A percentile compares a stretch with the other conserved stretches of the same genome.
Conservation (phyloP, 768 basidiomycete species). For the Boletus reticulatus region DNA sequence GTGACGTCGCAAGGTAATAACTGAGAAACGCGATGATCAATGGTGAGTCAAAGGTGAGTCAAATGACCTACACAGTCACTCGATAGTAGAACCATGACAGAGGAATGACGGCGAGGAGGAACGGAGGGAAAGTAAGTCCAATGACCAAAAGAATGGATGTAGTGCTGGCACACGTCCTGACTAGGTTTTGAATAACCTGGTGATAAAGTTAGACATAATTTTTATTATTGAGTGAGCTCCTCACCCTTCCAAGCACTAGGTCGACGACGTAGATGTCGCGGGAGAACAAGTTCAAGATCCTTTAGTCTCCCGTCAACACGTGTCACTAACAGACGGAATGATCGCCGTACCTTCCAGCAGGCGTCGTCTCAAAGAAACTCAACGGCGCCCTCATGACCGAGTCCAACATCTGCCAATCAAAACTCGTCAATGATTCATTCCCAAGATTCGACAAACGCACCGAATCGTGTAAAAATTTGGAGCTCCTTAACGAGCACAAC, state of each 20-base stretch:
- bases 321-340: not conserved
- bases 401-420: constrained; percentile 60
- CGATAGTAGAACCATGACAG: constrained; percentile 75
- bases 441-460: constrained; percentile 37
- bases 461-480: constrained; percentile 72
- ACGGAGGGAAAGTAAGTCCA: constrained; percentile 76
- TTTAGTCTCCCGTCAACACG: constrained; percentile 21
- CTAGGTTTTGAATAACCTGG: constrained; percentile 62
- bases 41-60: not conserved
- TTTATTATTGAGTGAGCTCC: not conserved
- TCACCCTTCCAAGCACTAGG: constrained; percentile 68
- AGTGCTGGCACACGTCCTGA: constrained; percentile 60
- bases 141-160: constrained; percentile 71
- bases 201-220: not conserved
- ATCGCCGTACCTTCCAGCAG: constrained; percentile 65
- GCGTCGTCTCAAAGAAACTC: constrained; percentile 88
- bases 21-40: constrained; percentile 34
- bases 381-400: constrained; percentile 82
- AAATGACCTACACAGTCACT: constrained; percentile 67
- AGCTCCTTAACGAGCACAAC: constrained; percentile 70
- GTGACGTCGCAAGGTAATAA: constrained; percentile 84
- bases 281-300: constrained; percentile 89
- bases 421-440: not conserved
- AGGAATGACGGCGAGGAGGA: constrained; percentile 73
- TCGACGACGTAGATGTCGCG: constrained; percentile 87